Evolutionary conservation across 2,329 filamentous ascomycete genomes (phyloP).

Genomic region (Sporothrix variecibatus): DNA sequence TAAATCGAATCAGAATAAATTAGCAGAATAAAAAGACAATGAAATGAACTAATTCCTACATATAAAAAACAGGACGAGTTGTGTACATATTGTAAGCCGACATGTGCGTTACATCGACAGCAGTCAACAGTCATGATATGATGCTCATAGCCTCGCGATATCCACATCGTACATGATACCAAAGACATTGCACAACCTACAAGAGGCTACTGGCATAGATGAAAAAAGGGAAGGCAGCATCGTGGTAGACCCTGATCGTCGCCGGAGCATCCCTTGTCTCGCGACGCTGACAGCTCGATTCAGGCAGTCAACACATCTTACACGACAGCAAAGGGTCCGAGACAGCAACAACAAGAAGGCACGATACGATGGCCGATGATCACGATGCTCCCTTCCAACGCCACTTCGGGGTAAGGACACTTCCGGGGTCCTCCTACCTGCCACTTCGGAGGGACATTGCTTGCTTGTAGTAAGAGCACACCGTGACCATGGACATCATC

Average conservation of each 20-base stretch:
- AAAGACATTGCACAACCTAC: not conserved
- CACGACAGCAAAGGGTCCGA: not conserved
- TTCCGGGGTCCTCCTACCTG: not conserved
- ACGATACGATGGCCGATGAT: not conserved
- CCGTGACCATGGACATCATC: not conserved
- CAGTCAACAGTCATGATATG: not conserved
- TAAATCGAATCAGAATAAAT: too few species aligned
- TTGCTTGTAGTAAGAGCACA: not conserved
- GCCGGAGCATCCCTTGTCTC: not conserved
- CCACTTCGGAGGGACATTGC: not conserved
- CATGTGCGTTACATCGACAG: not conserved
- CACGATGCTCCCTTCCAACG: not conserved
- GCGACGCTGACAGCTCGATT: not conserved
- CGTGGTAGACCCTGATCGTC: slow-evolving; percentile 2
- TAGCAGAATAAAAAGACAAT: too few species aligned
- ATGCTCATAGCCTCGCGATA: not conserved
- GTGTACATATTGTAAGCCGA: too few species aligned
- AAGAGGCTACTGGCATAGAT: not conserved
- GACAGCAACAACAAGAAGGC: not conserved
- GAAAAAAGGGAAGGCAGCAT: not conserved
- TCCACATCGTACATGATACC: too few species aligned
- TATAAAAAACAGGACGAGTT: too few species aligned
- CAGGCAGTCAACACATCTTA: too few species aligned
- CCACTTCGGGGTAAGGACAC: not conserved
- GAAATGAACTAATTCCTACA: too few species aligned